phyloP scores from a whole-genome alignment of 352 stramenopile genomes.

The Phytophthora syringae region DNA sequence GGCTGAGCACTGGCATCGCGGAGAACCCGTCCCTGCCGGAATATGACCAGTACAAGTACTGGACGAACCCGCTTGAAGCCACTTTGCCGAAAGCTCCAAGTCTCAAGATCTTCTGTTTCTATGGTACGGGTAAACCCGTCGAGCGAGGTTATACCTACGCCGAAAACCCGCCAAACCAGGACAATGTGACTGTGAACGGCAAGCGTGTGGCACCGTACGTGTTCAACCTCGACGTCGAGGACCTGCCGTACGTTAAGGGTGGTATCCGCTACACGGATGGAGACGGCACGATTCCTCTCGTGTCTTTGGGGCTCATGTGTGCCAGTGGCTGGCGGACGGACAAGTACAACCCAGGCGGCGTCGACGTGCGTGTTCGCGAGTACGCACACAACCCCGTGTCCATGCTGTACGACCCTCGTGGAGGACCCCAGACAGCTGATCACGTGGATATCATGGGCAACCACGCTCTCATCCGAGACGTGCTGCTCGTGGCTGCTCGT shows the following conservation, averaged over 20 bases:
- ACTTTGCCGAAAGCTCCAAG: constrained; percentile 90
- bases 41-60: constrained; percentile 75
- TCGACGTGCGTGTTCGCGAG: constrained; percentile 88
- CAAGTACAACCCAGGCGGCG: constrained; percentile 87
- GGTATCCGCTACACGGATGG: constrained; percentile 91
- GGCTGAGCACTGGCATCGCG: constrained; percentile 52
- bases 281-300: constrained; percentile 93
- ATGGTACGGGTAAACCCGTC: constrained; percentile 92
- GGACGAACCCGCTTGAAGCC: constrained; percentile 89
- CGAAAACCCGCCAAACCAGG: constrained; percentile 48
- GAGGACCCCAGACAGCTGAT: constrained; percentile 82
- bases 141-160: constrained; percentile 86
- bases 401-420: constrained; percentile 73
- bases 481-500: constrained; percentile 65
- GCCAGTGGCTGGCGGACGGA: constrained; percentile 81
- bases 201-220: constrained; percentile 67
- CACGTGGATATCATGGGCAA: constrained; percentile 98
- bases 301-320: constrained; percentile 96
- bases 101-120: constrained; percentile 95
- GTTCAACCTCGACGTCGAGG: constrained; percentile 65
- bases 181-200: constrained; percentile 39
- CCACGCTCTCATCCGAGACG: constrained; percentile 86
- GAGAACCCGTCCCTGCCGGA: constrained; percentile 51
- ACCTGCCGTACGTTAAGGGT: constrained; percentile 74
- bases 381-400: constrained; percentile 80